phyloP scores from a whole-genome alignment of 2,329 filamentous ascomycete species.

The Grosmannia penicillata region DNA sequence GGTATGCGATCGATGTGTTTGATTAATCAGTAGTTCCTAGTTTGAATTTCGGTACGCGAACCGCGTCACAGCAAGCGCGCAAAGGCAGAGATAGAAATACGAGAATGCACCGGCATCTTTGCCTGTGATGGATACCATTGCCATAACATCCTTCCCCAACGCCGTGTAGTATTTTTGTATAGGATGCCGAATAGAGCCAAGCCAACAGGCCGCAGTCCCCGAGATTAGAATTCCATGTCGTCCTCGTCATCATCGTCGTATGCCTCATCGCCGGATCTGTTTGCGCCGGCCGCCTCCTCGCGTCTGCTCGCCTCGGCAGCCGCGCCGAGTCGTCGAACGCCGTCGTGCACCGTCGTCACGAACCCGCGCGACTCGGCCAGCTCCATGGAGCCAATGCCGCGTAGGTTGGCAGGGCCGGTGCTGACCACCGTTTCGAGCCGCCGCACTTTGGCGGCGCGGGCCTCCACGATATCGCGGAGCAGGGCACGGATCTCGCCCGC shows the following conservation, averaged over 20 bases:
- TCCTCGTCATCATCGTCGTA: constrained; percentile 44
- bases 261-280: constrained; percentile 42
- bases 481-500: constrained; percentile 61
- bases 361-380: constrained; percentile 76
- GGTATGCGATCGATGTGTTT: constrained; percentile 48
- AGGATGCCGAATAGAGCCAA: too few relatives aligned
- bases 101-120: too few relatives aligned
- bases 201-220: too few relatives aligned
- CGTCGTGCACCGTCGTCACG: constrained; percentile 74
- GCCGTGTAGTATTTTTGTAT: too few relatives aligned
- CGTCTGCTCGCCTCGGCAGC: constrained; percentile 63
- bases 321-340: constrained; percentile 67
- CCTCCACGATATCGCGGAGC: constrained; percentile 71
- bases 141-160: too few relatives aligned
- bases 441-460: constrained; percentile 77
- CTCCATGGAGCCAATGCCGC: constrained; percentile 85
- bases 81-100: too few relatives aligned
- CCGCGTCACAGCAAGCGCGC: too few relatives aligned
- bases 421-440: constrained; percentile 28
- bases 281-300: constrained; percentile 53
- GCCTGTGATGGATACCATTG: too few relatives aligned
- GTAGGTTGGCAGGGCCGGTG: constrained; percentile 38
- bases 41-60: too few relatives aligned
- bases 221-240: constrained; percentile 25
- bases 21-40: too few relatives aligned